Evolutionary conservation across 441 rosid genomes (phyloP).

Genomic region (Theobroma grandiflorum): DNA sequence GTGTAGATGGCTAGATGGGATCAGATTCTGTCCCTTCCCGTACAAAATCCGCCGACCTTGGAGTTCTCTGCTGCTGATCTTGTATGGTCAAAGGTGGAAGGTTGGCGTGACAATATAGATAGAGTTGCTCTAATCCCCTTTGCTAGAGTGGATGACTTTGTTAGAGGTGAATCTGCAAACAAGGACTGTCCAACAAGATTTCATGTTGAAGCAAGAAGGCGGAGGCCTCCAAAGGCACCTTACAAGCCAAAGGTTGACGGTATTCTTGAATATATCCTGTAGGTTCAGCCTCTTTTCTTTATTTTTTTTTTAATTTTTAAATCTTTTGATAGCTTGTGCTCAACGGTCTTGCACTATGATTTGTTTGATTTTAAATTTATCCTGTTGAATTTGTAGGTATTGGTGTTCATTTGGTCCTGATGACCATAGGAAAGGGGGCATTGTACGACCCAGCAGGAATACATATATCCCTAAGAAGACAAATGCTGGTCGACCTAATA

Average conservation of each 20-base stretch:
- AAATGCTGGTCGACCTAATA: conserved; percentile 90
- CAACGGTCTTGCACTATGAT: background rate
- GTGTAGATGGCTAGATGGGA: conserved; percentile 97
- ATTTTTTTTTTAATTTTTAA: background rate
- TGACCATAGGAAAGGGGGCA: conserved; percentile 86
- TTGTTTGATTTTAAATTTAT: conserved; percentile 18
- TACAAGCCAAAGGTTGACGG: conserved; percentile 94
- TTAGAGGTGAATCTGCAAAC: conserved; percentile 83
- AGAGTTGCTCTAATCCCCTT: conserved; percentile 88
- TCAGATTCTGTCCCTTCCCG: conserved; percentile 85
- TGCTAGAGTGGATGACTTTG: conserved; percentile 91
- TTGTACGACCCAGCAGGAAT: conserved; percentile 83
- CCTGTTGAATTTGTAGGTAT: conserved; percentile 60
- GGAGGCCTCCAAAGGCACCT: conserved; percentile 53
- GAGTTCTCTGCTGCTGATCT: conserved; percentile 82
- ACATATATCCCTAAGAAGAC: conserved; percentile 80
- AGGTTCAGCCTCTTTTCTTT: conserved; percentile 42
- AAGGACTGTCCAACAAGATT: conserved; percentile 87
- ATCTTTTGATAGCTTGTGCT: conserved; percentile 16
- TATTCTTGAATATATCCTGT: conserved; percentile 89
- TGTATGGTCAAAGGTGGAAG: conserved; percentile 95
- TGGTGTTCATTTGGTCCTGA: conserved; percentile 99
- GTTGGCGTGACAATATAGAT: conserved; percentile 90
- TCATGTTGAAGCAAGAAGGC: conserved; percentile 92
- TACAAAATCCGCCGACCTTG: conserved; percentile 78